Base-by-base conservation (phyloP, 2,329 filamentous ascomycete genomes). In the Neoascochyta sp. region DNA sequence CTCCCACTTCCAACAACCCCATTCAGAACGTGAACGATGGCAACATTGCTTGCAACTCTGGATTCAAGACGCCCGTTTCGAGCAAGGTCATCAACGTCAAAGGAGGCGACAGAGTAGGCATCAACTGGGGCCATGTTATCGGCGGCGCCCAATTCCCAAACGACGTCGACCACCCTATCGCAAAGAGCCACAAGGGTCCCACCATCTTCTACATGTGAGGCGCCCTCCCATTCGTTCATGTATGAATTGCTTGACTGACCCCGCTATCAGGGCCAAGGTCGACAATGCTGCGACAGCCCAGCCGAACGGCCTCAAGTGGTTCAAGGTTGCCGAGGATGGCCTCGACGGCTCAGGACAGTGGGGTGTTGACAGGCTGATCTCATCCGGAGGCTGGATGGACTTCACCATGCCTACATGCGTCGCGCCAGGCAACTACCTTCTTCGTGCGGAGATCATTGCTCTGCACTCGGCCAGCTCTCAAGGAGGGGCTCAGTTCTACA, bases 81-180 rank as follows among this genome's bases (percentile, higher is more conserved):
- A 55, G 36, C 29, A 63, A 54, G 8, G 60, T 77, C 29, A 68
- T 76, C 41, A 58, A 63, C 22, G 67, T 76, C 28, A 65, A 68
- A 10, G 63, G 69, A 3, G 74, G 74, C 9, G 73, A 75, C 49
- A 63, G 66, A 43, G 58, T 76, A 24, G 73, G 73, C 6, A 64
- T 71, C 2, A 69, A 63, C 52, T 76, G 69, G 64, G 70, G 71
- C 22, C 73, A 76, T 45, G 62, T 75, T 28, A 68, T 76, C 32
- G 74, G 74, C 30, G 73, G 73, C 26, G 62, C 67, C 6, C 71
- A 76, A 52, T 66, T 62, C 42, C 30, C 70, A 24, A 64, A 64
- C 41, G 54, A 58, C 12, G 41, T 60, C 3, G 70, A 73, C 36
- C 59, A 74, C 35, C 70, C 69, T 6, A 72, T 72, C 38, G 69